Conservation (phyloP, 371 early-diverging fungal genomes). For the Mucor plumbeus region DNA sequence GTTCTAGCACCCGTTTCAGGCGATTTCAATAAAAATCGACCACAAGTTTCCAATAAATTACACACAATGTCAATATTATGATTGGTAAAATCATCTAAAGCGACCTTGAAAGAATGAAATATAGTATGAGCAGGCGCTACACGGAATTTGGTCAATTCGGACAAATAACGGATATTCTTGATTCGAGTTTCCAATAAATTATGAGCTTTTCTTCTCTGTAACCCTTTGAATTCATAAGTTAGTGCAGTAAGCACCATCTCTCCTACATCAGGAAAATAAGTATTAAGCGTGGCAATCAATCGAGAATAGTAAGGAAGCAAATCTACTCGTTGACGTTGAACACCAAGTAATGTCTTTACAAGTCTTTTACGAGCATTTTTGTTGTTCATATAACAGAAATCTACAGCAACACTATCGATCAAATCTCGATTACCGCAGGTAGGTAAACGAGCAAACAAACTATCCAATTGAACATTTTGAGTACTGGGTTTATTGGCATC, state of each 20-base stretch:
- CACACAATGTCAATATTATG: slow-evolving; percentile 88
- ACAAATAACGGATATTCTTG: slow-evolving; percentile 86
- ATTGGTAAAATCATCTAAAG: slow-evolving; percentile 83
- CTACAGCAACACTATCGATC: slow-evolving; percentile 90
- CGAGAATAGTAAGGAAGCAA: slow-evolving; percentile 92
- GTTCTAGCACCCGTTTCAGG: slow-evolving; percentile 74
- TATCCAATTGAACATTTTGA: slow-evolving; percentile 65
- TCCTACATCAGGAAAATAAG: slow-evolving; percentile 87
- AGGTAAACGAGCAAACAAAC: slow-evolving; percentile 78
- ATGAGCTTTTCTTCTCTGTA: slow-evolving; percentile 70
- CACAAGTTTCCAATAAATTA: slow-evolving; percentile 87
- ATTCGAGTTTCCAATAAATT: slow-evolving; percentile 76
- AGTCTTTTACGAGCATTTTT: slow-evolving; percentile 81
- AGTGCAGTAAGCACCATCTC: slow-evolving; percentile 73
- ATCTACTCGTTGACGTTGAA: slow-evolving; percentile 84
- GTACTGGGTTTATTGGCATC: slow-evolving; percentile 47
- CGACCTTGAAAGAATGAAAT: slow-evolving; percentile 82
- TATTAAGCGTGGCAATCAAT: slow-evolving; percentile 85
- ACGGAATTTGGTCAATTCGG: slow-evolving; percentile 92
- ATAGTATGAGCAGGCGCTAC: slow-evolving; percentile 81
- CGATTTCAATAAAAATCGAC: slow-evolving; percentile 82
- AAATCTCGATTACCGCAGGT: slow-evolving; percentile 80
- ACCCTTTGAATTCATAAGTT: slow-evolving; percentile 75
- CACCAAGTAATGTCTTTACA: slow-evolving; percentile 74
- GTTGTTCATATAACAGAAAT: slow-evolving; percentile 91